Evolutionary conservation across 1,284 basidiomycete genomes (phyloP), one percentile per base, ranked within the genome.

Genomic region (Pholiota adiposa): DNA sequence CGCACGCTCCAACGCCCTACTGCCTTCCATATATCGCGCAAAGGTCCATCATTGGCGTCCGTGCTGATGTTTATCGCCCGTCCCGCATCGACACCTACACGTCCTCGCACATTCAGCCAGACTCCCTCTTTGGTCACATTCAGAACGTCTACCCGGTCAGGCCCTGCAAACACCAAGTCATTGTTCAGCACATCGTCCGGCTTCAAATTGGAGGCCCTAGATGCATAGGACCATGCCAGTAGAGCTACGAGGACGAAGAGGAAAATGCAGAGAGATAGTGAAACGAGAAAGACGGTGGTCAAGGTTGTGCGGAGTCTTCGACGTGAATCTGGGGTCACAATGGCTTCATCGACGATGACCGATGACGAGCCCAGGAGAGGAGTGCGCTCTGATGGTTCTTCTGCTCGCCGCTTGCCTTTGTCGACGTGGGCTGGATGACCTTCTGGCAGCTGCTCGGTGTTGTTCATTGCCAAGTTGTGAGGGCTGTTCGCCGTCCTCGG

Each of bases 1-100:
- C 77, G 77, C 34, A 92, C 79, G 2, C 88, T 83, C 82, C 88
- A 87, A 46, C 88, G 80, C 1, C 88, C 88, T 27, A 92, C 58
- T 1, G 81, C 76, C 72, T 88, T 90, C 84, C 86, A 89, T 23
- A 83, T 62, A 56, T 73, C 72, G 16, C 67, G 63, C 43, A 84
- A 63, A 12, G 83, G 49, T 41, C 74, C 71, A 53, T 82, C 79
- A 29, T 77, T 72, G 12, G 73, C 66, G 9, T 77, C 73, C 6
- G 74, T 72, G 57, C 81, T 83, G 18, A 89, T 80, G 2, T 83
- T 87, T 9, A 89, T 75, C 31, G 85, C 74, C 3, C 77, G 70
- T 1, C 87, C 88, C 6, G 86, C 88, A 69, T 92, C 85, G 16
- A 92, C 63, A 0, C 89, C 89, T 14, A 89, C 68, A 44, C 79